Evolutionary conservation across 305 asterid genomes (phyloP), one percentile per base, ranked within the genome.

Genomic region (Fraxinus sp.): DNA sequence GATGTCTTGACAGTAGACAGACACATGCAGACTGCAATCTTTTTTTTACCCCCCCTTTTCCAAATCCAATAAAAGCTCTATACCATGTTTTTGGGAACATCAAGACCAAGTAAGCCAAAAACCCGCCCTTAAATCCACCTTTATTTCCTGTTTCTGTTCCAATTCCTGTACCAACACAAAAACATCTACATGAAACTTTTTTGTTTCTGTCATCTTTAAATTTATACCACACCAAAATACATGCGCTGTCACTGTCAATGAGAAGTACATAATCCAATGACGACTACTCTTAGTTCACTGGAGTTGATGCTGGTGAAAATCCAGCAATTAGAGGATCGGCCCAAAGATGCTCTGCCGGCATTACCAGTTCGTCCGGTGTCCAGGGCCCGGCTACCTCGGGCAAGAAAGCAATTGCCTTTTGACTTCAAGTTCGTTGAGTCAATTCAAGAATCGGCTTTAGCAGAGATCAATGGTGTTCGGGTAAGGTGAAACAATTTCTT

Each of bases 241-340:
- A n/a, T 28, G 46, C 7, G 70, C 71, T 10, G 10, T 22, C 24
- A 3, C 57, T 46, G 57, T 46, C 18, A 13, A 3, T 85, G 87
- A 86, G 84, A 83, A 76, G 86, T 30, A 64, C 83, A 13, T 80
- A 59, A 74, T 79, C 77, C 91, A 32, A 90, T 87, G 92, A 83
- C 80, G 78, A 83, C 73, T 5, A n/a, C 55, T 82, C 94, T 88
- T 32, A 94, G 98, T 87, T 88, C 95, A 10, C 83, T 94, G 81
- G 98, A 94, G 92, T 85, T 92, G 76, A 90, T 92, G 97, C 92
- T 94, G 83, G 90, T 89, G 8, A 88, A 88, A 78, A 39, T 92
- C 78, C 97, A 88, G 88, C 86, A 89, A 84, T 46, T 37, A 81
- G 95, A 91, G 59, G 91, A 87, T 72, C 86, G 59, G 84, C 85